phyloP scores from a whole-genome alignment of 176 grass and related monocot genomes.

The Miscanthus lutarioriparius region DNA sequence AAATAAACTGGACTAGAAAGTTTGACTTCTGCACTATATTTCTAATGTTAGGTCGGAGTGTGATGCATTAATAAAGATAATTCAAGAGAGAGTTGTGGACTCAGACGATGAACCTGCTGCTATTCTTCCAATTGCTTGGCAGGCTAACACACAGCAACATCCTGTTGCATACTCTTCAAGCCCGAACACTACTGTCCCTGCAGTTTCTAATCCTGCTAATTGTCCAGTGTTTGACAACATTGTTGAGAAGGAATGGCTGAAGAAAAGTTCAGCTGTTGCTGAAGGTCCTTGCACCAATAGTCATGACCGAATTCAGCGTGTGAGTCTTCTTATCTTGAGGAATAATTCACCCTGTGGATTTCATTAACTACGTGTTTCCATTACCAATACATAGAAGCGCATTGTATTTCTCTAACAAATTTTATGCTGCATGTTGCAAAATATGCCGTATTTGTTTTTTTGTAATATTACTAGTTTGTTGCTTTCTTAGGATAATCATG shows the following conservation, averaged over 20 bases:
- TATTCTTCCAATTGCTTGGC: constrained; percentile 42
- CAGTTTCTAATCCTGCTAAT: neutral
- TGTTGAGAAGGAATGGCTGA: constrained; percentile 42
- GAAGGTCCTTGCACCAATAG: constrained; percentile 37
- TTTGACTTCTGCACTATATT: constrained; percentile 29
- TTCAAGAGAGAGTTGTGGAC: constrained; percentile 59
- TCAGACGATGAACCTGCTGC: constrained; percentile 14
- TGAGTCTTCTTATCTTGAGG: constrained; percentile 4
- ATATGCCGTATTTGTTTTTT: neutral
- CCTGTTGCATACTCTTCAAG: constrained; percentile 24
- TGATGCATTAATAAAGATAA: constrained; percentile 59
- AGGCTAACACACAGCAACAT: neutral
- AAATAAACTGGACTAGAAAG: neutral
- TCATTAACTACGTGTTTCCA: neutral
- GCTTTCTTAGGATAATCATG: neutral
- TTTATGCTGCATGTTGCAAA: neutral
- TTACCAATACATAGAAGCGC: neutral
- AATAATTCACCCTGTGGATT: neutral
- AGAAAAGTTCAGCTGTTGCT: constrained; percentile 16
- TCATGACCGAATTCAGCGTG: neutral
- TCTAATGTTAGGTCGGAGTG: constrained; percentile 53
- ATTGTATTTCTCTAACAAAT: neutral
- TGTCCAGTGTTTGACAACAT: constrained; percentile 25
- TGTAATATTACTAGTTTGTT: neutral
- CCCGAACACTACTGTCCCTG: constrained; percentile 34